Base-by-base conservation (phyloP, 257 asterid genomes). In the Gentiana dahurica region DNA sequence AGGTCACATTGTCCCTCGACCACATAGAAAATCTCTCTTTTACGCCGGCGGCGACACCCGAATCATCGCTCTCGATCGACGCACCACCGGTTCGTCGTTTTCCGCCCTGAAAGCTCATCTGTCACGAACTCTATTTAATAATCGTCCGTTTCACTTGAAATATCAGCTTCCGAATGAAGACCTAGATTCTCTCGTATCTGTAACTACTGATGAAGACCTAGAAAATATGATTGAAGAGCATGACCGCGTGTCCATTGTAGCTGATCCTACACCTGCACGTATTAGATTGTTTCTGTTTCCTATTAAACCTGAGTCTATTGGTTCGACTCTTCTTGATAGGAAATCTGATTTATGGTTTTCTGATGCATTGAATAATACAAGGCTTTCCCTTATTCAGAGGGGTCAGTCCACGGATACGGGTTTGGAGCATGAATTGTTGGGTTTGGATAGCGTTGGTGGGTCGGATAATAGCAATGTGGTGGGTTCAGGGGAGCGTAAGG, bases 31-130 rank as follows among this genome's bases (percentile, higher is more conserved):
- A 67, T 70, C 81, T 38, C 95, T 87, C 41, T 71, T 71, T 69
- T 90, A 90, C 66, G 84, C 86, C 69, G 94, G 91, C 71, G 96
- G 95, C 41, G 96, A 87, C 39, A 79, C 84, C 44, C 88, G 95
- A 53, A 81, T 90, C 67, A 77, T 90, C 59, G 71, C 94, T 68
- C 65, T 90, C 36, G 95, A 86, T 75, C 90, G 91, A 72, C 94
- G 86, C 51, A 73, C 84, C 39, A 66, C 85, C 34, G 83, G 78
- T n/a, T 54, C 87, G 0, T 75, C 79, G 1, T 72, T 84, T 43
- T 41, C 83, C 33, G 47, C 75, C 3, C 78, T 86, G 51, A 37
- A 66, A 36, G 36, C 83, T 34, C 90, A 84, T 64, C 77, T 90
- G 49, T 86, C 95, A 36, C 73, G 77, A 8, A 59, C 74, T 32